These are phyloP conservation scores for Ceratobasidium sp. DNA, from an alignment of 1,284 basidiomycete genomes.

Conservation along the genomic window DNA sequence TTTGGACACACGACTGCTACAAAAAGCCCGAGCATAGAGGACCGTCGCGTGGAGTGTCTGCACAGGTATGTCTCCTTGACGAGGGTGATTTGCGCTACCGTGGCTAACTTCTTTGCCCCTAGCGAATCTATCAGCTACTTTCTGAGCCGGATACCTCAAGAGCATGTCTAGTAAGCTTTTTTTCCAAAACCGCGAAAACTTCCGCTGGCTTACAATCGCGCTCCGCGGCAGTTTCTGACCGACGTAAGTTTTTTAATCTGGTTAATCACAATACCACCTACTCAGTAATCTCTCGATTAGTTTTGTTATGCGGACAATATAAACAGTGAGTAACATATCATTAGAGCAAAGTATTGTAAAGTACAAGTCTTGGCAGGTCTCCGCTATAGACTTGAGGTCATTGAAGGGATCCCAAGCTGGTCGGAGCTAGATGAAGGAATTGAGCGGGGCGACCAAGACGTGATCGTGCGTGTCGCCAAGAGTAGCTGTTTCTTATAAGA, in stretches of 20 bases:
- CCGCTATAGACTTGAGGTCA: neutral
- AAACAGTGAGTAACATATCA: neutral
- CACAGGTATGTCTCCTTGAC: neutral
- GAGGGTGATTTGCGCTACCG: neutral
- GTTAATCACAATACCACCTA: neutral
- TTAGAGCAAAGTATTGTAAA: neutral
- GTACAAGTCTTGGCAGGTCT: neutral
- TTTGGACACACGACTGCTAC: constrained; percentile 11
- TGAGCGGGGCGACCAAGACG: neutral
- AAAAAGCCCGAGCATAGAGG: neutral
- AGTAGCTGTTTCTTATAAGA: no score
- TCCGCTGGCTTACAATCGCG: no score
- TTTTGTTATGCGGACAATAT: constrained; percentile 23
- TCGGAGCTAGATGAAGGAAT: neutral
- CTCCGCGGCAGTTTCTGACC: neutral
- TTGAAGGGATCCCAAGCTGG: neutral
- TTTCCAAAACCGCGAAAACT: no score
- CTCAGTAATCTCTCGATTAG: neutral
- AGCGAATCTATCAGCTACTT: neutral
- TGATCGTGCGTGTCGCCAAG: neutral
- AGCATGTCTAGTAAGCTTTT: neutral
- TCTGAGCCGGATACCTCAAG: neutral
- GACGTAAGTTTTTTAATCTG: neutral
- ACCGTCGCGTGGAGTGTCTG: neutral
- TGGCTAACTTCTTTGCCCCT: no score